Percentiles rank a stretch among this genome's conserved stretches.
Conservation (phyloP, 306 rosid species). For the Prunus armeniaca region DNA sequence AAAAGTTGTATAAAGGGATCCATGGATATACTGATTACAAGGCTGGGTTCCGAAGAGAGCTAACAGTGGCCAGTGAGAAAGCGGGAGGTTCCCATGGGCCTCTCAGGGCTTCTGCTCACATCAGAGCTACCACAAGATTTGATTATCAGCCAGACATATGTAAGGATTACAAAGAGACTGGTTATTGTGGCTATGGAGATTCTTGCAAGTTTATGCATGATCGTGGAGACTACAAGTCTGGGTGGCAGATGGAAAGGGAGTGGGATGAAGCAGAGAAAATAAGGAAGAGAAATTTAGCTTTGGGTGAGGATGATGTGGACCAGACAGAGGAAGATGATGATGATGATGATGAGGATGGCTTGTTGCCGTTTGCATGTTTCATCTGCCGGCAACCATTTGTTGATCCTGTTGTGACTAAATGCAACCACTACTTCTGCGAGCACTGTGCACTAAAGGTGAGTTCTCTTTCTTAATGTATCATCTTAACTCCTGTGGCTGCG, state of each 20-base stretch:
- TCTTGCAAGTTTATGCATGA: slow-evolving; percentile 88
- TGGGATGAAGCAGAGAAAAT: slow-evolving; percentile 88
- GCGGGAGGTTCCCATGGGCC: slow-evolving; percentile 91
- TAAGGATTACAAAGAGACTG: slow-evolving; percentile 87
- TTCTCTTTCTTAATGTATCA: background rate
- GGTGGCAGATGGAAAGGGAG: slow-evolving; percentile 90
- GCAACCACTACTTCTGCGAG: slow-evolving; percentile 85
- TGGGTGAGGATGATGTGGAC: slow-evolving; percentile 40
- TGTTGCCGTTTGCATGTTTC: slow-evolving; percentile 77
- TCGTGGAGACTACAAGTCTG: slow-evolving; percentile 88
- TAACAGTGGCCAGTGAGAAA: slow-evolving; percentile 74
- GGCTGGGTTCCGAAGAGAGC: slow-evolving; percentile 82
- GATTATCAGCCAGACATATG: slow-evolving; percentile 93
- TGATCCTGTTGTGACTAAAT: slow-evolving; percentile 77
- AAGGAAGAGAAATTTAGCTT: slow-evolving; percentile 70
- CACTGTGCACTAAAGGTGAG: slow-evolving; percentile 79
- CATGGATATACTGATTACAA: slow-evolving; percentile 65
- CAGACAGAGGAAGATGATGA: slow-evolving; percentile 36
- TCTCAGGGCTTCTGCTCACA: slow-evolving; percentile 86
- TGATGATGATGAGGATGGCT: slow-evolving; percentile 49
- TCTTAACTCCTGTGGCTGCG: background rate
- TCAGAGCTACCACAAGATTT: slow-evolving; percentile 72
- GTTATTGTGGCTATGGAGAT: slow-evolving; percentile 84
- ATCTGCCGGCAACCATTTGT: slow-evolving; percentile 77
- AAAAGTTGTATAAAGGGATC: slow-evolving; percentile 65